Evolutionary conservation across 768 basidiomycete species (phyloP).

Genomic region (Phallus indusiatus): DNA sequence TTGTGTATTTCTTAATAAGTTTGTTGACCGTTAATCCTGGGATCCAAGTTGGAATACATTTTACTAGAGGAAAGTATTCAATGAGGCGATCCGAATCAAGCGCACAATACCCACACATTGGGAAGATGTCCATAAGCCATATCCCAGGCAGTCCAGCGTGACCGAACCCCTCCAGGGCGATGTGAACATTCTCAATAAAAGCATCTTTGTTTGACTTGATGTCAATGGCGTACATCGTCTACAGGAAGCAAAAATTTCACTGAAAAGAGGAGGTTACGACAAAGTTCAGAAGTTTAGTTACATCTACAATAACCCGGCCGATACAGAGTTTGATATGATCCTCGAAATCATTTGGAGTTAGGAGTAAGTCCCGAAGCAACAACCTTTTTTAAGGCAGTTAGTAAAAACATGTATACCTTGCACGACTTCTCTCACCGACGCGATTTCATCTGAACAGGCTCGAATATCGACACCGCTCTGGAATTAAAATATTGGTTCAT

Average conservation of each 20-base stretch:
- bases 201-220: slow-evolving; percentile 29
- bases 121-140: slow-evolving; percentile 11
- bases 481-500: slow-evolving; percentile 31
- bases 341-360: slow-evolving; percentile 27
- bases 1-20: too few relatives aligned
- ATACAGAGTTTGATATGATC: slow-evolving; percentile 28
- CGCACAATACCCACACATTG: slow-evolving; percentile 2
- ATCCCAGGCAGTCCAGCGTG: slow-evolving; percentile 25
- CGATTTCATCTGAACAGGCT: slow-evolving; percentile 27
- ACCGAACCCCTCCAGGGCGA: slow-evolving; percentile 27
- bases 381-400: not conserved
- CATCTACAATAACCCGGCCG: not conserved
- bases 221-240: slow-evolving; percentile 31
- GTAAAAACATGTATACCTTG: not conserved
- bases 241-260: slow-evolving; percentile 19
- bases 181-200: slow-evolving; percentile 32
- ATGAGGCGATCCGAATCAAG: not conserved
- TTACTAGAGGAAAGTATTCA: not conserved
- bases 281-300: not conserved
- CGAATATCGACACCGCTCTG: slow-evolving; percentile 18
- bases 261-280: slow-evolving; percentile 22
- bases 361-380: slow-evolving; percentile 28
- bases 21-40: slow-evolving; percentile 13
- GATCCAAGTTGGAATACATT: slow-evolving; percentile 12
- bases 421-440: slow-evolving; percentile 11